Base-by-base conservation (phyloP, 2,329 filamentous ascomycete genomes). In the Penicillium sp. region DNA sequence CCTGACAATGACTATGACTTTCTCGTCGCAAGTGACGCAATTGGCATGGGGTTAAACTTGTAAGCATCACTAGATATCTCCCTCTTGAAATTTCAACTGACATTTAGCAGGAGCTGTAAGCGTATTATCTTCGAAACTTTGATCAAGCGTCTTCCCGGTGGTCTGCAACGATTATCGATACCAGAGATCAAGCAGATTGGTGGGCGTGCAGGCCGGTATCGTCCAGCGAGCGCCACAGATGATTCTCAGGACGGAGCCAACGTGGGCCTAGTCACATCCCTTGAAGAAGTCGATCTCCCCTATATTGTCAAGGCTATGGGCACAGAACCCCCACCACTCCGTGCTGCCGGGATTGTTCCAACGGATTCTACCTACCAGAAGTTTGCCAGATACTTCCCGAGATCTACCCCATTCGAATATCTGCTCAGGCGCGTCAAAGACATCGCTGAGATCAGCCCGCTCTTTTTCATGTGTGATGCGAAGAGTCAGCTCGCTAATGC, bases 21-120 rank as follows among this genome's bases (percentile, higher is more conserved):
- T 62, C 79, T 99, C 6, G 92, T 94, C 24, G 94, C 95, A 8
- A 96, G 90, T 63, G 91, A 96, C 73, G 94, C 94, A 43, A 93
- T 99, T 57, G 94, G 94, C 34, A 97, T 99, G 93, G 94, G 95
- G 1, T 77, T 99, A 21, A 99, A 99, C 66, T 74, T 99, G 70
- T 91, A 85, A 72, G 79, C 72, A n/a, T 45, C 36, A 21, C 49
- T 10, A 23, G 16, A 16, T n/a, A 13, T 9, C 24, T 10, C 8
- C 31, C 38, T 6, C 39, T 3, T 21, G 2, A 38, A 29, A 43
- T 3, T n/a, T n/a, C 36, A 23, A 41, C 56, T 66, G 48, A 66
- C 61, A 15, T 18, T 21, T 15, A 42, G 28, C 45, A 84, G 81
- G 71, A 85, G 81, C 59, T 90, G 96, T 69, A 94, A 91, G 68